These are phyloP conservation scores for Trichoderma atrobrunneum DNA, from an alignment of 2,329 filamentous ascomycete genomes.

Conservation along the genomic window DNA sequence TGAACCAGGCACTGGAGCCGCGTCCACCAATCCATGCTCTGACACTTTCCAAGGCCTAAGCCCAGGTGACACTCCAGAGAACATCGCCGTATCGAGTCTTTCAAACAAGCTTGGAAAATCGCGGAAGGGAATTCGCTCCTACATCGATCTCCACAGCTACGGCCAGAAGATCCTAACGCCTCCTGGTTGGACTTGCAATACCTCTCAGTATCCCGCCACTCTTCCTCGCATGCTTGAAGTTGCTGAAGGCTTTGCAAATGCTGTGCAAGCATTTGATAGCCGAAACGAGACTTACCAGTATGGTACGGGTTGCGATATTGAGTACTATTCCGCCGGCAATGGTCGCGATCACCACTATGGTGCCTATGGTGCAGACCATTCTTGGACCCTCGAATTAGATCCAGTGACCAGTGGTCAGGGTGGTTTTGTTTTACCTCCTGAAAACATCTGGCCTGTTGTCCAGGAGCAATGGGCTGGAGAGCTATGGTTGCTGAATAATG, in stretches of 20 bases:
- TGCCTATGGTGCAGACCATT: neutral
- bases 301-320: slow-evolving; percentile 9
- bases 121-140: slow-evolving; percentile 1
- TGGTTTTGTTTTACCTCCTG: slow-evolving; percentile 3
- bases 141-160: slow-evolving; percentile 9
- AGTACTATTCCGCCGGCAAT: slow-evolving; percentile 10
- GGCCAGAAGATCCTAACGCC: slow-evolving; percentile 4
- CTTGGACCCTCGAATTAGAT: slow-evolving; percentile 10
- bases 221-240: neutral
- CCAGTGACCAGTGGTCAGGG: neutral
- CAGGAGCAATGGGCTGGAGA: slow-evolving; percentile 6
- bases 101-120: slow-evolving; percentile 2
- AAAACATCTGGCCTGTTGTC: slow-evolving; percentile 4
- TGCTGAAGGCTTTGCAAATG: slow-evolving; percentile 5
- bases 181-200: slow-evolving; percentile 11
- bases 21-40: slow-evolving; percentile 50
- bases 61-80: slow-evolving; percentile 51
- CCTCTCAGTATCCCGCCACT: neutral
- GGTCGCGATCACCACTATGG: slow-evolving; percentile 12
- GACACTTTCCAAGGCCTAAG: slow-evolving; percentile 46
- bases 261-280: neutral
- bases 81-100: slow-evolving; percentile 31
- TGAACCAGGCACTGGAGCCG: slow-evolving; percentile 38
- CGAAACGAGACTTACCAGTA: slow-evolving; percentile 12
- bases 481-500: slow-evolving; percentile 1